These are phyloP conservation scores for Pseudozyma tsukubaensis DNA, from an alignment of 1,284 basidiomycete genomes.

Conservation along the genomic window DNA sequence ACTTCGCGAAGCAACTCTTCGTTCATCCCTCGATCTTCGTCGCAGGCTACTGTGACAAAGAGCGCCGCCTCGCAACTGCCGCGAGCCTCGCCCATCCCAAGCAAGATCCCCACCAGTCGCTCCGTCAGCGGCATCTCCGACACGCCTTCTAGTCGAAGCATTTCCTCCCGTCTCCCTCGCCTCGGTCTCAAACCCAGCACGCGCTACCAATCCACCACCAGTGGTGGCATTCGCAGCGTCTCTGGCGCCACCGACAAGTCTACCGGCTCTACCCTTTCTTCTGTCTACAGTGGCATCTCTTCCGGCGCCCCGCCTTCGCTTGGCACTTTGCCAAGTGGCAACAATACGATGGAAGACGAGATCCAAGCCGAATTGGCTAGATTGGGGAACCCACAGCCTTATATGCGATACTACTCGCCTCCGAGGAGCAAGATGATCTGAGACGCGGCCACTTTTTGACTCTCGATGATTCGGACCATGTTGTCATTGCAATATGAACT, in stretches of 20 bases:
- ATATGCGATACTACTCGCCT: slow-evolving; percentile 44
- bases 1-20: slow-evolving; percentile 11
- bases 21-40: slow-evolving; percentile 25
- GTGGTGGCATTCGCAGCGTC: slow-evolving; percentile 22
- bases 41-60: slow-evolving; percentile 35
- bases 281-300: slow-evolving; percentile 33
- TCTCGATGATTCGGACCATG: not conserved
- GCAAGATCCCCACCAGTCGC: slow-evolving; percentile 32
- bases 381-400: slow-evolving; percentile 40
- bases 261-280: slow-evolving; percentile 35
- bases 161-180: slow-evolving; percentile 41
- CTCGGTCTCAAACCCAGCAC: slow-evolving; percentile 43
- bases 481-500: too few relatives aligned
- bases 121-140: slow-evolving; percentile 31
- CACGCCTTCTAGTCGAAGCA: slow-evolving; percentile 18
- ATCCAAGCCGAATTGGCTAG: slow-evolving; percentile 43
- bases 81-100: slow-evolving; percentile 10
- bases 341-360: slow-evolving; percentile 49
- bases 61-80: slow-evolving; percentile 12
- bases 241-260: slow-evolving; percentile 40
- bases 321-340: slow-evolving; percentile 36
- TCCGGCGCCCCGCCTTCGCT: slow-evolving; percentile 27
- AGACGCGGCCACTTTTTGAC: not conserved
- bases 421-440: slow-evolving; percentile 46
- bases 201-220: slow-evolving; percentile 17